A percentile compares a stretch with the other conserved stretches of the same genome.
Evolutionary conservation across 768 basidiomycete genomes (phyloP).

Genomic region (Boletus rufocinnamomeus): DNA sequence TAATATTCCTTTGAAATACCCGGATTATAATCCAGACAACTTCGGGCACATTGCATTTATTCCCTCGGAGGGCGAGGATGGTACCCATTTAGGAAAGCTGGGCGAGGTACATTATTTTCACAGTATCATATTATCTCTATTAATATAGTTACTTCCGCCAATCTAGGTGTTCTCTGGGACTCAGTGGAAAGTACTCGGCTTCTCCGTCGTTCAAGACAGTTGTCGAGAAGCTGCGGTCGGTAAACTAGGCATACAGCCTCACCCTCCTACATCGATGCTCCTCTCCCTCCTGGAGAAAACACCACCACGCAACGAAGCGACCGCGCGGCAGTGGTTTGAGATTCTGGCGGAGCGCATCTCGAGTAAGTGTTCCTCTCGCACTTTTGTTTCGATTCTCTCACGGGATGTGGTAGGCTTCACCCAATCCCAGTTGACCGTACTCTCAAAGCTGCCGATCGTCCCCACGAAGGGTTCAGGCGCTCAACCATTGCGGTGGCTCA

Average conservation of each 20-base stretch:
- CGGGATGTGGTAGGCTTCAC: conserved; percentile 52
- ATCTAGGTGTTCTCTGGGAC: conserved; percentile 67
- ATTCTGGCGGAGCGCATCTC: conserved; percentile 62
- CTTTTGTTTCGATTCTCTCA: conserved; percentile 7
- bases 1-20: conserved; percentile 63
- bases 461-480: conserved; percentile 48
- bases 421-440: conserved; percentile 49
- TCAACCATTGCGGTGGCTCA: conserved; percentile 45
- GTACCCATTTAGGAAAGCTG: conserved; percentile 58
- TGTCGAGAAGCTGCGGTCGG: conserved; percentile 51
- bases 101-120: conserved; percentile 50
- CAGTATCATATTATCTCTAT: neutral
- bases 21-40: conserved; percentile 53
- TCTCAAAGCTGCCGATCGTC: conserved; percentile 66
- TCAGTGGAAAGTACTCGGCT: conserved; percentile 76
- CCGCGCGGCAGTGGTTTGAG: conserved; percentile 68
- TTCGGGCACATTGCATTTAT: conserved; percentile 72
- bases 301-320: conserved; percentile 54
- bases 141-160: neutral
- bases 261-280: conserved; percentile 66
- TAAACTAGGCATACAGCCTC: conserved; percentile 68
- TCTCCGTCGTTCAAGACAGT: conserved; percentile 60
- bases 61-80: conserved; percentile 62
- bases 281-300: conserved; percentile 57
- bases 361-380: conserved; percentile 42